These are phyloP conservation scores for Lentinula novae-zelandiae DNA, from an alignment of 1,284 basidiomycete genomes.

Conservation along the genomic window DNA sequence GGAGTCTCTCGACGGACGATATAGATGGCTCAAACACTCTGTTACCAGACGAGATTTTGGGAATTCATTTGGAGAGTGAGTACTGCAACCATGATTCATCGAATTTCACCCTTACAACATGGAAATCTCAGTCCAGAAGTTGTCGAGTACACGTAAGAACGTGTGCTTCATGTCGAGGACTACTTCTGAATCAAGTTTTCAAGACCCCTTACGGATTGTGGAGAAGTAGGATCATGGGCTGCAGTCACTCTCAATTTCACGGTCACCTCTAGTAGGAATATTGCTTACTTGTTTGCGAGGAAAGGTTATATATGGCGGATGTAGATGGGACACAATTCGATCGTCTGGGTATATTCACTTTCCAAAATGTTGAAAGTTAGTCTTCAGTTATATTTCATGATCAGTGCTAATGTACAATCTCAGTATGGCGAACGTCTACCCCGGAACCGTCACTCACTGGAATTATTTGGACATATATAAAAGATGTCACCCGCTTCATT, in stretches of 20 bases:
- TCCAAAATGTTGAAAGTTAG: constrained; percentile 73
- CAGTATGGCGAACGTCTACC: constrained; percentile 76
- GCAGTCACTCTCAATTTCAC: constrained; percentile 72
- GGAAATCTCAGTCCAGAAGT: constrained; percentile 35
- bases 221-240: constrained; percentile 67
- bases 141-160: constrained; percentile 26
- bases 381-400: constrained; percentile 1
- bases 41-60: constrained; percentile 61
- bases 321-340: constrained; percentile 76
- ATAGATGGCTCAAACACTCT: neutral
- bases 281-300: neutral
- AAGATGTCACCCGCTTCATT: constrained; percentile 71
- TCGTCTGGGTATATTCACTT: constrained; percentile 67
- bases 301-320: neutral
- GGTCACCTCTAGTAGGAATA: constrained; percentile 44
- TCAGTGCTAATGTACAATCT: neutral
- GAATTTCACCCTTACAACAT: neutral
- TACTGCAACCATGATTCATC: neutral
- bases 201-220: constrained; percentile 72
- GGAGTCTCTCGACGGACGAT: too few relatives aligned
- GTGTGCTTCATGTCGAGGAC: neutral
- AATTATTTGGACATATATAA: constrained; percentile 77
- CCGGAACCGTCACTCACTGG: constrained; percentile 72
- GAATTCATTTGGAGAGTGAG: constrained; percentile 63
- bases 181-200: neutral